Percentiles rank a stretch among this genome's conserved stretches.
These are phyloP conservation scores for Calendula officinalis DNA, from an alignment of 129 eudicot species.

Conservation along the genomic window DNA sequence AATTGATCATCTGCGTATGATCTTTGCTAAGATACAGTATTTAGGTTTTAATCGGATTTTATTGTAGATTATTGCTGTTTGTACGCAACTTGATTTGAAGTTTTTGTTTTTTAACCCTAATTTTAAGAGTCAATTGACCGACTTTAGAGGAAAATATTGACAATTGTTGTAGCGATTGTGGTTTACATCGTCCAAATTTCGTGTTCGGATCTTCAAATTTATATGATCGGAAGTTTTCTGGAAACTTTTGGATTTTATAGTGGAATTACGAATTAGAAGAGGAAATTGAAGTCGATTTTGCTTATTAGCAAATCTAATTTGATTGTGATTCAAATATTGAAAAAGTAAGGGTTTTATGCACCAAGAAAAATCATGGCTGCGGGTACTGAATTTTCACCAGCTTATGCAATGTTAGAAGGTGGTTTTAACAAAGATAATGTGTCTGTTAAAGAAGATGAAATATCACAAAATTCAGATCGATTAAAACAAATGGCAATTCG, in stretches of 20 bases:
- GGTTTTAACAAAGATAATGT: slow-evolving; percentile 37
- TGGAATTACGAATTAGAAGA: neutral
- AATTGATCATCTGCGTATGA: slow-evolving; percentile 17
- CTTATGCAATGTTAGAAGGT: slow-evolving; percentile 46
- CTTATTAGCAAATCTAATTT: neutral
- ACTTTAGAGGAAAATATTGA: slow-evolving; percentile 8
- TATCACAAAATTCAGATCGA: slow-evolving; percentile 44
- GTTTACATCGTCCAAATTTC: neutral
- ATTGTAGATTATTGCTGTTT: slow-evolving; percentile 6
- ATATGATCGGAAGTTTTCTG: slow-evolving; percentile 6
- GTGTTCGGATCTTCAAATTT: slow-evolving; percentile 18
- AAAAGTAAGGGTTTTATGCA: slow-evolving; percentile 34
- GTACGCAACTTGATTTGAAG: neutral
- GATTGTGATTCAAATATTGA: neutral
- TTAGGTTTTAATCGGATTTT: slow-evolving; percentile 18
- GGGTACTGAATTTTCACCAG: slow-evolving; percentile 56
- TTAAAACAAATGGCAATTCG: slow-evolving; percentile 44
- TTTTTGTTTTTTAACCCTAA: slow-evolving; percentile 1
- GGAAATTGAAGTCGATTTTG: slow-evolving; percentile 18
- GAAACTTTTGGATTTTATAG: slow-evolving; percentile 10
- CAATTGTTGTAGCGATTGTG: slow-evolving; percentile 17
- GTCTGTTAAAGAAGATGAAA: slow-evolving; percentile 44
- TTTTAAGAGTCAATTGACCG: slow-evolving; percentile 14
- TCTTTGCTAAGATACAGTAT: slow-evolving; percentile 20
- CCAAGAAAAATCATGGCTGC: slow-evolving; percentile 60